Base-by-base conservation (phyloP, 495 filamentous ascomycete species). In the Neurospora discreta region DNA sequence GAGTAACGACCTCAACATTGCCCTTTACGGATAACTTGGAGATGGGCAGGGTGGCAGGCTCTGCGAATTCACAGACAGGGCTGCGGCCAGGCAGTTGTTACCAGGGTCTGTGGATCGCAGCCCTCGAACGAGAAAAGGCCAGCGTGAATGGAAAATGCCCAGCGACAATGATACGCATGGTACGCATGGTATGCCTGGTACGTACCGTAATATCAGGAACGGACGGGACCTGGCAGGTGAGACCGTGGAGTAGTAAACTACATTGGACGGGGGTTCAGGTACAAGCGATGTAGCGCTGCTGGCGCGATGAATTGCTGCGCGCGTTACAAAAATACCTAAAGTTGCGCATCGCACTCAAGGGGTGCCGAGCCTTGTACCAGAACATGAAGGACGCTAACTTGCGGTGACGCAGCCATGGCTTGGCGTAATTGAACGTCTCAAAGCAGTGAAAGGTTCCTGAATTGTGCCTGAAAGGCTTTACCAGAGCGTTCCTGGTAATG, bases 381-480 rank as follows among this genome's bases (percentile, higher is more conserved):
- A 46, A 75, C 71, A 38, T 40, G 36, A 36, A 41, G 41, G 67
- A 60, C 69, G 39, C 67, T 42, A 79, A 81, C 71, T 80, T 81
- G 80, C 78, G 80, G 80, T 81, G 78, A 81, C 80, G 80, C 80
- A 81, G 78, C 71, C 73, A 72, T 18, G 5, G 44, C 79, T 79
- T 79, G 79, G 78, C 77, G 71, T 71, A 71, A 71, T 71, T 73
- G 72, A 72, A 71, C 46, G 73, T 73, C 74, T 69, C 72, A 73
- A 73, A 71, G 43, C 69, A 39, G 26, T 65, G 52, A 65, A 65
- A 65, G 52, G 26, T 65, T 30, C 52, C 26, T 65, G 52, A 65
- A 65, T 33, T 65, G 70, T 70, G 70, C 72, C 70, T 60, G 68
- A 65, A 65, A 65, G 52, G 23, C 33, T n/a, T n/a, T 65, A 65